Evolutionary conservation across 1,284 basidiomycete species (phyloP), one percentile per base, ranked within the genome.

Genomic region (Kalmanozyma brasiliensis): DNA sequence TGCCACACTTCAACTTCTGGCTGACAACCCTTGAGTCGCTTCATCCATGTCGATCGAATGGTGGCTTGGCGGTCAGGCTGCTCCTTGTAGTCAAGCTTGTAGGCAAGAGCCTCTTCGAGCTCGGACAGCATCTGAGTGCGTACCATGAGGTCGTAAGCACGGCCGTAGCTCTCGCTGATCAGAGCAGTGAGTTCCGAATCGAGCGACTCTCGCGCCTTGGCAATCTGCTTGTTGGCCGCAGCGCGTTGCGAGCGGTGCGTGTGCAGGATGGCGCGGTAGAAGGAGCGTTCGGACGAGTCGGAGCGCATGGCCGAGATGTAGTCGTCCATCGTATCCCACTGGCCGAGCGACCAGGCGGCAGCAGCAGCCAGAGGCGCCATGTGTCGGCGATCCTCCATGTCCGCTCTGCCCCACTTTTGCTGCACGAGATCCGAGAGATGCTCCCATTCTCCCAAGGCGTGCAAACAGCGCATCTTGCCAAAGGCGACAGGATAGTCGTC

Each of bases 1-100:
- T 98, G 96, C 96, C 96, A 99, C 4, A 97, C 94, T 83, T 99
- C 96, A 17, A 98, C 96, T 74, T 98, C 96, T 16, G 93, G 92
- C 81, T 98, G 94, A 83, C 95, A 98, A 2, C 94, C 96, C 84
- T 93, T 91, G 37, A 99, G 84, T 61, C 92, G 93, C 74, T 69
- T 74, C 61, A 68, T 64, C 62, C 58, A 73, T 13, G 78, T 81
- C 9, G 73, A 57, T 3, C 80, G 76, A 48, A 82, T 81, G 30
- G 78, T 80, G 8, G 77, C 78, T 47, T 81, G 79, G 22, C 94
- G 88, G 70, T 96, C 93, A 2, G 93, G 91, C 76, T 98, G 94
- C 82, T 98, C 80, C 38, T 73, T 71, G 60, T 75, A 80, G 48
- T 83, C 82, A 45, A 83, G 79, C 84, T 98, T 98, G 86, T 96